Base-by-base conservation (phyloP, 805 yeast species). In the Debaryomyces tyrocola region DNA sequence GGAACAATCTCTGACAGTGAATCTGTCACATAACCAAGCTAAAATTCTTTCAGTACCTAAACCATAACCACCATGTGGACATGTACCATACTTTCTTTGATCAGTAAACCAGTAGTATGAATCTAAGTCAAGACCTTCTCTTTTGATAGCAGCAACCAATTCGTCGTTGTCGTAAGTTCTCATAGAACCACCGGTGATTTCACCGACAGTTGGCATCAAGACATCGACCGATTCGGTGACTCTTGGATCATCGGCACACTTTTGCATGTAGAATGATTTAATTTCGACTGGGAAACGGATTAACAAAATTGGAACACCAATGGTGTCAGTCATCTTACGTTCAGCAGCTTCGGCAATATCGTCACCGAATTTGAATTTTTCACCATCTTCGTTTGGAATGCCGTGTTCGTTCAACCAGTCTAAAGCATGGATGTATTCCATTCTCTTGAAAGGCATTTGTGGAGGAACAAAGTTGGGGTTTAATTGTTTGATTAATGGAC, bases 291-390 rank as follows among this genome's bases (percentile, higher is more conserved):
- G 99, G 92, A 94, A 94, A 62, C 91, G 81, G 46, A 83, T 92
- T 67, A 94, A 83, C 57, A 94, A 78, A 58, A 94, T 91, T 54
- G 99, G 99, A 54, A 80, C 87, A 63, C 91, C 91, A 67, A 94
- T 86, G 49, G 87, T 80, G 67, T 94, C 99, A 29, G 96, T 90
- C 99, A 94, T 94, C 71, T 85, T 88, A 69, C 99, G 87, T 80
- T 94, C 99, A 49, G 97, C 99, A 46, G 99, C 99, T 75, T 94
- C 99, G 50, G 98, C 97, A 54, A 94, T 94, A 69, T 94, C 99
- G 65, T 94, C 99, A 69, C 99, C 99, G 58, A 94, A 94, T 72
- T 86, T 82, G 84, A 92, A 94, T 57, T 77, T 74, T 66, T 90
- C 87, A 52, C 94, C 97, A 10, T 92, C 97, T 76, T 94, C 99